phyloP scores from a whole-genome alignment of 78 protist genomes.

The Dictyostelium intermedium region DNA sequence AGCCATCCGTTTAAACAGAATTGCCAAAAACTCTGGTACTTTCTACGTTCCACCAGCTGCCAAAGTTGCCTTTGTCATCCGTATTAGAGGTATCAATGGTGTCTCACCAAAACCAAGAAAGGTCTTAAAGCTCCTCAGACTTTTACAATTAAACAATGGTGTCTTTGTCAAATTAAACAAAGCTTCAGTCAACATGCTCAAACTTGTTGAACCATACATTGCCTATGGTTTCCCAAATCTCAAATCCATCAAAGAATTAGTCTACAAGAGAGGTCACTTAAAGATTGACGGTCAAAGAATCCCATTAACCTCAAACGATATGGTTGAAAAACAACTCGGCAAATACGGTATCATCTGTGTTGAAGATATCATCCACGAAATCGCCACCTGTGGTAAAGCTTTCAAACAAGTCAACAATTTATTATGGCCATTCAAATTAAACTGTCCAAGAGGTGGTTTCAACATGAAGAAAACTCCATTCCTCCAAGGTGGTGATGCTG shows the following conservation, averaged over 20 bases:
- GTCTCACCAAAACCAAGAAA: conserved; percentile 96
- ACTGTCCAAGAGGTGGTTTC: conserved; percentile 96
- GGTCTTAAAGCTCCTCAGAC: conserved; percentile 98
- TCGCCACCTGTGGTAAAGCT: conserved; percentile 97
- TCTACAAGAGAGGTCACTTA: conserved; percentile 99
- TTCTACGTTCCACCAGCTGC: conserved; percentile 98
- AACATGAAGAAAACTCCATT: conserved; percentile 91
- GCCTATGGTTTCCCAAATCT: conserved; percentile 98
- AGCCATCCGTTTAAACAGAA: conserved; percentile 84
- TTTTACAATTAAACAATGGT: conserved; percentile 99
- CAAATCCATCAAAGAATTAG: conserved; percentile 95
- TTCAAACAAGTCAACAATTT: conserved; percentile 96
- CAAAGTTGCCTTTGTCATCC: conserved; percentile 98
- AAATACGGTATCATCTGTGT: conserved; percentile 94
- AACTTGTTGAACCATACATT: conserved; percentile 97
- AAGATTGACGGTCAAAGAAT: conserved; percentile 96
- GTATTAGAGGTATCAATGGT: conserved; percentile 99
- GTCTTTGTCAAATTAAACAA: conserved; percentile 98
- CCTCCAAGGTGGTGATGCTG: conserved; percentile 99
- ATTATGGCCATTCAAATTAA: conserved; percentile 99
- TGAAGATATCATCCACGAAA: conserved; percentile 99
- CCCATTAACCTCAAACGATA: conserved; percentile 94
- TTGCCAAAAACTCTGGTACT: conserved; percentile 92
- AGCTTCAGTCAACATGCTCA: conserved; percentile 98
- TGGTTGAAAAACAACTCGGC: conserved; percentile 93